Conservation (phyloP, 2,329 filamentous ascomycete species). For the Colletotrichum sojae region DNA sequence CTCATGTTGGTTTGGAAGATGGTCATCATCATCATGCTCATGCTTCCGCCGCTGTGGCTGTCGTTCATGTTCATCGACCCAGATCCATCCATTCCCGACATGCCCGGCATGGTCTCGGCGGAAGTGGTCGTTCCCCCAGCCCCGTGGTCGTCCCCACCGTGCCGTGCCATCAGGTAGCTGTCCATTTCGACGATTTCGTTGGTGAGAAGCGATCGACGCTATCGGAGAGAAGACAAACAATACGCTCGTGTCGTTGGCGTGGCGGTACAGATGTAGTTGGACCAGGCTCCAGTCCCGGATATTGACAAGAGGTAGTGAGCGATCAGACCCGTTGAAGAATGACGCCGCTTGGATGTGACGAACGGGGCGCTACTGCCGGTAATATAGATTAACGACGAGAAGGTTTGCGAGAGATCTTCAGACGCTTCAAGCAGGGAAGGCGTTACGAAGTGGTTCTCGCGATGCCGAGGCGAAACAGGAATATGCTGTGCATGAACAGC, state of each 20-base stretch:
- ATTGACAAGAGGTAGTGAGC: too few species aligned
- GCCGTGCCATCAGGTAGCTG: conserved; percentile 30
- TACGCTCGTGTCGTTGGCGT: background rate
- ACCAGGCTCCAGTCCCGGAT: conserved; percentile 39
- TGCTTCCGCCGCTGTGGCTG: conserved; percentile 31
- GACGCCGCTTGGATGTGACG: background rate
- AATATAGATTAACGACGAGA: conserved; percentile 39
- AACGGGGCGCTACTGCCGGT: conserved; percentile 14
- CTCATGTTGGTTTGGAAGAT: conserved; percentile 72
- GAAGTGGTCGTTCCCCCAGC: conserved; percentile 18
- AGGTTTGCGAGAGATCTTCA: conserved; percentile 43
- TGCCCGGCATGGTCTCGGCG: conserved; percentile 37
- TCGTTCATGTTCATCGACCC: conserved; percentile 32
- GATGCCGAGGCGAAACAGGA: conserved; percentile 36
- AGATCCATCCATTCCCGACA: conserved; percentile 31
- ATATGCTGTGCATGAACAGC: conserved; percentile 37
- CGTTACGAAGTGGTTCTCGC: conserved; percentile 24
- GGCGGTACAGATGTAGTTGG: background rate
- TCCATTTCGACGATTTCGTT: conserved; percentile 26
- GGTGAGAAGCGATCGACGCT: conserved; percentile 19
- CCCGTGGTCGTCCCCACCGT: conserved; percentile 29
- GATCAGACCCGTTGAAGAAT: too few species aligned
- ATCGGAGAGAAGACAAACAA: background rate
- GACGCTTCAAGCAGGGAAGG: conserved; percentile 37
- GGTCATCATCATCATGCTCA: conserved; percentile 57